Base-by-base conservation (phyloP, 2,329 filamentous ascomycete species). In the Colletotrichum magnum region DNA sequence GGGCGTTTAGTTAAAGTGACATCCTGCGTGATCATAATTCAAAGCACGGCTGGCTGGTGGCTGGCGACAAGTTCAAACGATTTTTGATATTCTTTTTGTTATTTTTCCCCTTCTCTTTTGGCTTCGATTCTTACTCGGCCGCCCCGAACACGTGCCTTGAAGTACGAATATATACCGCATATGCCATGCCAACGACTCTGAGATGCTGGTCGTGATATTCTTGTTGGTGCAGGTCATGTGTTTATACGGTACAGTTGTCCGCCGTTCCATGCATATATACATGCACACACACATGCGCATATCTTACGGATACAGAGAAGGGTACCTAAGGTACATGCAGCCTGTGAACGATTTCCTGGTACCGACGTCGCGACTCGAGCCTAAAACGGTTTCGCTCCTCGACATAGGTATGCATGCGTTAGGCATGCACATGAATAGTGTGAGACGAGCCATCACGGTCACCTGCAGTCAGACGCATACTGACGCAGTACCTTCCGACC, bases 341-440 rank as follows among this genome's bases (percentile, higher is more conserved):
- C 21, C 39, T 41, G 65, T 64, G 59, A 58, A 64, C 53, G 48
- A 53, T 54, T 68, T 47, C 21, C 58, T 59, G 53, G 60, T 58
- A 54, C 47, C 65, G 60, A 65, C 28, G 56, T 69, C 66, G 66
- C 66, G 66, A 69, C 66, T 68, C 65, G 65, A 59, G 48, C 62
- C 66, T 41, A 60, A 69, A 59, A 62, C 62, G 56, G 66, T 51
- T 62, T 69, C 60, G 60, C 60, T 68, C 60, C 36, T 68, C 43
- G 41, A 59, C 60, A 28, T 65, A 54, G 54, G 53, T 54, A 68
- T 68, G 65, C 65, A 56, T 59, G 24, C 47, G 51, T 45, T 24
- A 18, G 39, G 21, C 26, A 18, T 52, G 53, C 50, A 53, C 62
- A 58, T 48, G 48, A 65, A 65, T 57, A 64, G 32, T 57, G 65